Base-by-base conservation (phyloP, 805 yeast species). In the Alloascoidea africana region DNA sequence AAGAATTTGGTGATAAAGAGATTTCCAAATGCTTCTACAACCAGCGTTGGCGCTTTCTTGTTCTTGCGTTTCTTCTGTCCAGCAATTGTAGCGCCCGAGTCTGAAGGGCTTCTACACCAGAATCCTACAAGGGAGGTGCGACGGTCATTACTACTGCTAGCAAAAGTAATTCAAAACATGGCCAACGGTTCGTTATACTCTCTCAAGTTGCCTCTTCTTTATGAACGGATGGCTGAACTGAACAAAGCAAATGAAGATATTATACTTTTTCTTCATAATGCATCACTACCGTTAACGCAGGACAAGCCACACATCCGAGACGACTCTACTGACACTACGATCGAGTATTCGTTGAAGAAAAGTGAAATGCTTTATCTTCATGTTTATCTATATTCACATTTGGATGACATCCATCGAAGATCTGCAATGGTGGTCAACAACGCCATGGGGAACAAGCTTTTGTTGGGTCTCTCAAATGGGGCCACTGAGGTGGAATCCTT, bases 41-140 rank as follows among this genome's bases (percentile, higher is more conserved):
- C 75, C 32, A 83, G 89, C 1, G 76, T 78, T 14, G 86, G 89
- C 0, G 77, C 87, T 0, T 82, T 77, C 48, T 55, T 82, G 18
- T 82, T 82, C 47, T 60, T 82, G 43, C 57, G 85, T 41, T 67
- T 75, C 39, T 63, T 73, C 39, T 75, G 87, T 50, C 93, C 93
- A 8, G 85, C 85, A 0, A 69, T 82, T 44, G 80, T 82, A 6
- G 71, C 79, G 36, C 91, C 91, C 0, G 85, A 77, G 40, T 59
- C 69, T 8, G 58, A 36, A 32, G 39, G 16, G 17, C 36, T 43
- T 4, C 16, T 43, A 18, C 41, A 39, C 4, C 18, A 19, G 11
- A 36, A 45, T 6, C 49, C 45, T 5, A 23, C 30, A 23, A 23
- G n/a, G n/a, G 30, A 23, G 8, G 30, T 8, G 8, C 36, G 36